A percentile compares a stretch with the other conserved stretches of the same genome.
phyloP scores from a whole-genome alignment of 345 rosid genomes.

The Aquilaria malaccensis region DNA sequence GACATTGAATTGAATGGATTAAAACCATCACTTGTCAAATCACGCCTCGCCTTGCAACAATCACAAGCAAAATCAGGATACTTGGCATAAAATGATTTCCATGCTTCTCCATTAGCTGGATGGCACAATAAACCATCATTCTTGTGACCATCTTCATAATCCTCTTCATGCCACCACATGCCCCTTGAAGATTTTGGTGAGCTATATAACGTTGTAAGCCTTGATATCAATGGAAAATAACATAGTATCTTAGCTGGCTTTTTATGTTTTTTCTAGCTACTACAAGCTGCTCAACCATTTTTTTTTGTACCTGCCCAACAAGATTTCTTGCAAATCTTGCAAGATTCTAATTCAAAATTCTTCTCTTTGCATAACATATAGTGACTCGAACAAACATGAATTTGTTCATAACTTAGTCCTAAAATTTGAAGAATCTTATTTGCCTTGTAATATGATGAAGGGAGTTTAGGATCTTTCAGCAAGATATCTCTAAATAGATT shows the following conservation, averaged over 20 bases:
- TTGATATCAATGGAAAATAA: constrained; percentile 9
- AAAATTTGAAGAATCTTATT: too few species aligned
- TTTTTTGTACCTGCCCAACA: too few species aligned
- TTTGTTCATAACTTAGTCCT: too few species aligned
- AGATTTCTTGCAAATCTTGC: too few species aligned
- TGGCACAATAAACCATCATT: constrained; percentile 1
- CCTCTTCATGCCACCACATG: constrained; percentile 18
- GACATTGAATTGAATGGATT: constrained; percentile 1
- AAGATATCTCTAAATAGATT: too few species aligned
- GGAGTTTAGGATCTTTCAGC: too few species aligned
- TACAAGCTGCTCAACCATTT: too few species aligned
- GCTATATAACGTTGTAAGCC: constrained; percentile 2
- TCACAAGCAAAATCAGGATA: constrained; percentile 2
- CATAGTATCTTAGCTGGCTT: background rate
- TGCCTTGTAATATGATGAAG: too few species aligned
- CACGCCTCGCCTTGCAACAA: constrained; percentile 2
- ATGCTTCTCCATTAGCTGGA: background rate
- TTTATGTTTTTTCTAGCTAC: background rate
- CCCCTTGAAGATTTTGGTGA: background rate
- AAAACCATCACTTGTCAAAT: background rate
- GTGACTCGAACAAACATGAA: too few species aligned
- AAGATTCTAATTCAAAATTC: too few species aligned
- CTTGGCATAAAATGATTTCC: background rate
- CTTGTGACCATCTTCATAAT: background rate
- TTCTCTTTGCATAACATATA: too few species aligned